Evolutionary conservation across 2,329 filamentous ascomycete species (phyloP), one percentile per base, ranked within the genome.

Genomic region (Chaetothyriales sp.): DNA sequence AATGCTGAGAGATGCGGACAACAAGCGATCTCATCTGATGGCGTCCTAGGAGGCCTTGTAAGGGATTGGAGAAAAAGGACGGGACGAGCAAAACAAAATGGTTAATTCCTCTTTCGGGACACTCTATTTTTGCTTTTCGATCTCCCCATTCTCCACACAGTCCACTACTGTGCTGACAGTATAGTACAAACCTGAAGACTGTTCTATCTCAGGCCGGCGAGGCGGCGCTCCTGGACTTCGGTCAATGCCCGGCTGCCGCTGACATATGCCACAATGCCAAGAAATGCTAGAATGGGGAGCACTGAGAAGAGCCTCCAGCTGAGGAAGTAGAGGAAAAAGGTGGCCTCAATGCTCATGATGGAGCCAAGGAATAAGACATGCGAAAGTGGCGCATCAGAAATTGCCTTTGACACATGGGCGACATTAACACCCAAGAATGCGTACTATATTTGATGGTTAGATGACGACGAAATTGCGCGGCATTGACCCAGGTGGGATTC

Each of bases 261-360:
- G 56, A 97, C 69, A 65, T 94, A 87, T 9, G 86, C 80, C 51
- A 89, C 78, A 22, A 77, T 69, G 15, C 82, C 81, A 28, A 92
- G 78, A 44, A 82, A 70, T 33, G 75, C 75, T 50, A 84, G 81
- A 22, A 81, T 82, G 4, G 89, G 89, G 48, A 98, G 74, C 13
- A 81, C 81, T 73, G 95, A 84, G 76, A 97, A 95, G 46, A 98
- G 75, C 64, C 83, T 95, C 89, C 90, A 95, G 64, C 73, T 80
- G 50, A 79, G 84, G 71, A 97, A 97, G 77, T 98, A 98, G 59
- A 95, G 71, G 73, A 92, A 90, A 71, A 98, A 95, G 52, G 95
- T 82, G 15, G 79, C 85, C 69, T 98, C 92, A 74, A 98, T 86
- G 19, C 82, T 81, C 43, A 95, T 56, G 51, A 98, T 81, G 4